Evolutionary conservation across 805 yeast genomes (phyloP), one percentile per base, ranked within the genome.

Genomic region (Danielia oregonensis): DNA sequence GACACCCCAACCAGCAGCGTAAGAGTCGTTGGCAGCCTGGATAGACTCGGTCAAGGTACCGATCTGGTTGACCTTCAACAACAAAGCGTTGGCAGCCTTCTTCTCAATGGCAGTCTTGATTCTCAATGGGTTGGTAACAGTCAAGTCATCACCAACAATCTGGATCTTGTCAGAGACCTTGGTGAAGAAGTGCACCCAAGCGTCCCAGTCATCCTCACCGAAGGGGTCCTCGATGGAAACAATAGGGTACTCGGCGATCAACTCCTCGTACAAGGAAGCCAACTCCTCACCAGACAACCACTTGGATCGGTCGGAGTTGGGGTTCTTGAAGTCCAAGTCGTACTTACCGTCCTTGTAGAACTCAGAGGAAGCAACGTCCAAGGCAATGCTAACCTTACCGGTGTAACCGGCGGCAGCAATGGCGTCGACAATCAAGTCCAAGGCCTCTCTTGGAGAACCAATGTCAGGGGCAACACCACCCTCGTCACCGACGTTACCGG

Each of bases 391-490:
- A 63, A 91, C 81, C 74, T 79, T 71, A 68, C 96, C 97, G 49
- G 80, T 82, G 84, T 91, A 89, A 63, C 98, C 98, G 55, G 98
- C 96, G 54, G 72, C 68, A 65, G 80, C 86, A 66, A 93, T 91
- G 62, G 98, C 87, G 51, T 70, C 82, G 55, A 79, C 76, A 68
- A 91, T 87, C 68, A 91, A 82, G 76, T 93, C 97, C 52, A 91
- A 76, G 57, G 97, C 98, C 80, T 91, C 97, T 70, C 79, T 86
- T 64, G 98, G 91, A 56, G 96, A 79, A 52, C 83, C 78, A 54
- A 93, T 82, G 71, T 88, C 86, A 71, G 98, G 98, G 59, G 98
- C 98, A 76, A 91, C 96, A 82, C 98, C 98, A 84, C 98, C 98
- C 79, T 91, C 98, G 72, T 91, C 98, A 81, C 98, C 98, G 65